These are phyloP conservation scores for Hyaloscypha hepaticicola DNA, from an alignment of 495 filamentous ascomycete genomes.

Conservation along the genomic window DNA sequence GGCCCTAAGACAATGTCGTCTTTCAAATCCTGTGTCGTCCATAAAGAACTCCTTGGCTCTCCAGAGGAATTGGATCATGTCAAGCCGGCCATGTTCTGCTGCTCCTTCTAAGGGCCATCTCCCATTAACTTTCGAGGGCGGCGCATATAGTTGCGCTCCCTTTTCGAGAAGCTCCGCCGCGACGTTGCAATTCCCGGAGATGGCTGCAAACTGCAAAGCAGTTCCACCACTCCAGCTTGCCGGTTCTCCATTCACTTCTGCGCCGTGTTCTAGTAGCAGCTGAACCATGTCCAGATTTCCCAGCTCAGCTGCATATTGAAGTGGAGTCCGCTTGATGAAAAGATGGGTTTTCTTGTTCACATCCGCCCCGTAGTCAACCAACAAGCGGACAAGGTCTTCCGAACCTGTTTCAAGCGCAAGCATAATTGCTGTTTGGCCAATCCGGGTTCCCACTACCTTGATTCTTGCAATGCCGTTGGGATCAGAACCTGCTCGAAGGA, in stretches of 20 bases:
- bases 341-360: constrained; percentile 14
- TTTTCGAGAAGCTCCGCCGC: constrained; percentile 18
- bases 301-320: constrained; percentile 14
- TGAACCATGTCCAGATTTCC: constrained; percentile 15
- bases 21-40: constrained; percentile 13
- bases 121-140: constrained; percentile 11
- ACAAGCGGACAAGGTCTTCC: constrained; percentile 3
- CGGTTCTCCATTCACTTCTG: constrained; percentile 16
- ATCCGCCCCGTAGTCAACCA: constrained; percentile 17
- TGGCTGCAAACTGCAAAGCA: constrained; percentile 27
- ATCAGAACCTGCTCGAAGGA: constrained; percentile 14
- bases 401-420: constrained; percentile 19
- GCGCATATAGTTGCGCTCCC: constrained; percentile 21
- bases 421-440: constrained; percentile 23
- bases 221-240: constrained; percentile 24
- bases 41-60: constrained; percentile 8
- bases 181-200: constrained; percentile 19
- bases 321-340: constrained; percentile 15
- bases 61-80: constrained; percentile 15
- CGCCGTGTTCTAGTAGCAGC: constrained; percentile 10
- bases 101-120: constrained; percentile 17
- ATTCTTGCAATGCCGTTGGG: constrained; percentile 11
- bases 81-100: constrained; percentile 19
- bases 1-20: constrained; percentile 11
- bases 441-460: background rate